Evolutionary conservation across 1,139 yeast species (phyloP), one percentile per base, ranked within the genome.

Genomic region (Suhomyces bolitotheri): DNA sequence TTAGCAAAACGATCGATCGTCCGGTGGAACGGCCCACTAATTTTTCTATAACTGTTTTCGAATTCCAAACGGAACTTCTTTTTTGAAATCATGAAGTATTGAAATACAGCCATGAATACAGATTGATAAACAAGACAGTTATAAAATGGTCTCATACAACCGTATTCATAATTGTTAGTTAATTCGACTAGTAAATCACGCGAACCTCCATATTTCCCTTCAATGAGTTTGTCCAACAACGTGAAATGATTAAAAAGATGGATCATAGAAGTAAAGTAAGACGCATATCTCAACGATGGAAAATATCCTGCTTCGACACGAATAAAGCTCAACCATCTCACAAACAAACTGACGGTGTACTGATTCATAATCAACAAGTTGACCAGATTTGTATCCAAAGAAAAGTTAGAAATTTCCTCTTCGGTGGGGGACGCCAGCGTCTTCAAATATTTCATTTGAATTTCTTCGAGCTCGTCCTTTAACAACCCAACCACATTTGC

Each of bases 251-350:
- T 63, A 40, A 60, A 59, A 23, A 54, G 27, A 25, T 54, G 47
- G 25, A 55, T 26, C 47, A 64, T 50, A 2, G 59, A 38, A 2
- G 67, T 59, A 13, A 60, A 31, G 40, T 57, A 64, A 8, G 61
- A 49, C 2, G 60, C 41, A 40, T 51, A 62, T 25, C 70, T 44
- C 31, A 65, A 50, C 9, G 64, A 49, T 0, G 71, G 67, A 39
- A 62, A 66, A 45, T 66, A 60, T 7, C 51, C 51, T 1, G 50
- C 36, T 43, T 66, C 71, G 14, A 63, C 46, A 27, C 57, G 50
- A 15, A 63, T 45, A 32, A 65, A 58, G 20, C 62, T 55, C 26
- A 65, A 46, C 69, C 69, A 64, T 38, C 61, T 47, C 8, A 58
- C 47, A 38, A 53, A 54, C 8, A 51, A 45, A 8, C 48, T 38